These are phyloP conservation scores for Cytospora piceae DNA, from an alignment of 2,329 filamentous ascomycete species.

Conservation along the genomic window DNA sequence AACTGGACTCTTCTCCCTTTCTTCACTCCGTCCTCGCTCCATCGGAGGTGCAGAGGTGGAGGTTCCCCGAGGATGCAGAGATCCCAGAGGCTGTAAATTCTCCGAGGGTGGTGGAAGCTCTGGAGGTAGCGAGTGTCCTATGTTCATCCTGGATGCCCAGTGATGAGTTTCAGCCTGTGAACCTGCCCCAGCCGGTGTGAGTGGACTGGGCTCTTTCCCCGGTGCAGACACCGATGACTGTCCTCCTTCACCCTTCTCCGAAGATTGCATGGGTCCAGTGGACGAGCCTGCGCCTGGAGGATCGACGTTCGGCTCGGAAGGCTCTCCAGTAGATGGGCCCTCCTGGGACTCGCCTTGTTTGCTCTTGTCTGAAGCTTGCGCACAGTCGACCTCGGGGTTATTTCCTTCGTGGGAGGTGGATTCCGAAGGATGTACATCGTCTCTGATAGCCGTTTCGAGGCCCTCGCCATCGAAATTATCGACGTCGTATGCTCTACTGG, in stretches of 20 bases:
- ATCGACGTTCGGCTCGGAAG: background rate
- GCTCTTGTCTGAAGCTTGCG: background rate
- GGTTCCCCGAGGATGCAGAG: background rate
- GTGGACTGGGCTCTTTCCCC: background rate
- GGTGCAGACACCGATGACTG: background rate
- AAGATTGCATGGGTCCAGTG: background rate
- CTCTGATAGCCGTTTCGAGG: background rate
- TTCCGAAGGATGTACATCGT: background rate
- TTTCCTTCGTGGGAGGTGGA: background rate
- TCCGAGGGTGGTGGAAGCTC: too few relatives aligned
- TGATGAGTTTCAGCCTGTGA: background rate
- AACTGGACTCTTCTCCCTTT: background rate
- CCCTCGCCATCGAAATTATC: background rate
- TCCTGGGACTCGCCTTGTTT: background rate
- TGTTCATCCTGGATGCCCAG: background rate
- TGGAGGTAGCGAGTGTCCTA: background rate
- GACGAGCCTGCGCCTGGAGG: background rate
- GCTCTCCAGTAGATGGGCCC: background rate
- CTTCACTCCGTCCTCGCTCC: background rate
- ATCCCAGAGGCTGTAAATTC: too few relatives aligned
- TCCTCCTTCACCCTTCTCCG: background rate
- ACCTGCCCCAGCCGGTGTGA: background rate
- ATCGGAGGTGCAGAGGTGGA: background rate
- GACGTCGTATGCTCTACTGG: background rate
- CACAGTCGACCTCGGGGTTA: too few relatives aligned